A percentile compares a stretch with the other conserved stretches of the same genome.
These are phyloP conservation scores for Fusarium xylarioides DNA, from an alignment of 2,329 filamentous ascomycete species.

Conservation along the genomic window DNA sequence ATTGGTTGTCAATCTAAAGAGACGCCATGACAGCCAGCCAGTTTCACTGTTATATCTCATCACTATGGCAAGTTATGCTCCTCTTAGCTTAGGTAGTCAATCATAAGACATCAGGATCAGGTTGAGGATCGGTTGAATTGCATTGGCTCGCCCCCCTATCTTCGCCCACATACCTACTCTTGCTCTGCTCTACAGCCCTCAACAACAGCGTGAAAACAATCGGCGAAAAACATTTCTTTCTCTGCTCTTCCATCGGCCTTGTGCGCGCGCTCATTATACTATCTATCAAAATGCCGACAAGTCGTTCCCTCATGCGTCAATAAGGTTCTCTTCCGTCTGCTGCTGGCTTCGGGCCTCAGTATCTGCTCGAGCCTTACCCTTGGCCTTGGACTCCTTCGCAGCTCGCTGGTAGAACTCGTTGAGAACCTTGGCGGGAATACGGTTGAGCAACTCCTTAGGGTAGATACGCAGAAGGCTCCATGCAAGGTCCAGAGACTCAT, in stretches of 20 bases:
- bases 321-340: conserved; percentile 65
- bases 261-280: conserved; percentile 40
- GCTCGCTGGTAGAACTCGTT: conserved; percentile 84
- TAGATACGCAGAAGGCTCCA: conserved; percentile 98
- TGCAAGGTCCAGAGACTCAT: conserved; percentile 92
- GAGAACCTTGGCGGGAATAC: conserved; percentile 84
- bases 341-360: conserved; percentile 51
- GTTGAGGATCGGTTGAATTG: conserved; percentile 39
- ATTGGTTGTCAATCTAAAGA: conserved; percentile 24
- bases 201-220: conserved; percentile 36
- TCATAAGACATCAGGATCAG: not conserved
- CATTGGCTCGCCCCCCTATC: conserved; percentile 47
- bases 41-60: not conserved
- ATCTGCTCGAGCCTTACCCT: conserved; percentile 64
- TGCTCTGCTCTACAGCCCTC: conserved; percentile 28
- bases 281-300: conserved; percentile 39
- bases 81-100: not conserved
- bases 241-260: conserved; percentile 35
- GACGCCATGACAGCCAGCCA: conserved; percentile 17
- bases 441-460: conserved; percentile 97
- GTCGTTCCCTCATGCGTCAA: conserved; percentile 60
- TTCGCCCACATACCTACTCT: conserved; percentile 41
- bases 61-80: conserved; percentile 24
- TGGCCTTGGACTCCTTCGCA: conserved; percentile 68
- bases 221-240: conserved; percentile 37